Conservation (phyloP, 2,329 filamentous ascomycete genomes). For the Sarocladiaceae sp. region DNA sequence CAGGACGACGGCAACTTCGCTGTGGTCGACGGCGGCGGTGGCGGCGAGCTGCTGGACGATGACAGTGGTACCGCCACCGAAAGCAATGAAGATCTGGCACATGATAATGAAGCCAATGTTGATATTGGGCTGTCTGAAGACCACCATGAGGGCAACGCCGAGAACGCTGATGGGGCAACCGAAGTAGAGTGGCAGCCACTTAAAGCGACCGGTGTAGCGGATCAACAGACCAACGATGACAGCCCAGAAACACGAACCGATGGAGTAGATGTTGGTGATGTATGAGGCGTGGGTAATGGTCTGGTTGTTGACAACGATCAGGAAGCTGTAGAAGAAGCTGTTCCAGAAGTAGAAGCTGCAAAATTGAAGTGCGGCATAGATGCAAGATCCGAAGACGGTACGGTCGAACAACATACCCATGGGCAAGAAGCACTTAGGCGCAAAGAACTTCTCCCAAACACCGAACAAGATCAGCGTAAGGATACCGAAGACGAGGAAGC, state of each 20-base stretch:
- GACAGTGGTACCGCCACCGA: constrained; percentile 52
- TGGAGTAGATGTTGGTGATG: constrained; percentile 42
- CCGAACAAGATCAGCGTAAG: constrained; percentile 51
- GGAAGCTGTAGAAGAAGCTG: constrained; percentile 46
- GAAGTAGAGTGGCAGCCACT: constrained; percentile 46
- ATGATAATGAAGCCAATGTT: constrained; percentile 51
- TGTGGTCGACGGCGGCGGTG: constrained; percentile 52
- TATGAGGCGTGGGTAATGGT: constrained; percentile 44
- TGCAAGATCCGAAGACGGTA: constrained; percentile 44
- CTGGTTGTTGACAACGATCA: constrained; percentile 49
- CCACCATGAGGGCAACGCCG: constrained; percentile 53
- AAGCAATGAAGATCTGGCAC: constrained; percentile 56
- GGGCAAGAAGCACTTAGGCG: constrained; percentile 53
- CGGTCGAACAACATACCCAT: constrained; percentile 45
- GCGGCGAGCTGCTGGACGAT: constrained; percentile 55
- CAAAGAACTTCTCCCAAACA: constrained; percentile 53
- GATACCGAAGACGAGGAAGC: constrained; percentile 53
- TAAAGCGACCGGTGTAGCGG: constrained; percentile 46
- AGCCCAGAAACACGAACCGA: constrained; percentile 45
- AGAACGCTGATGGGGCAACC: constrained; percentile 50
- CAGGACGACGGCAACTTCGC: constrained; percentile 51
- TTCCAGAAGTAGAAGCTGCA: constrained; percentile 44
- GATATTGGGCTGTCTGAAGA: constrained; percentile 48
- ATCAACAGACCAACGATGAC: constrained; percentile 45
- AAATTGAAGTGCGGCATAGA: constrained; percentile 33